A percentile compares a stretch with the other conserved stretches of the same genome.
Conservation (phyloP, 192 early-diverging fungal species). For the Rhizoclosmatium globosum region DNA sequence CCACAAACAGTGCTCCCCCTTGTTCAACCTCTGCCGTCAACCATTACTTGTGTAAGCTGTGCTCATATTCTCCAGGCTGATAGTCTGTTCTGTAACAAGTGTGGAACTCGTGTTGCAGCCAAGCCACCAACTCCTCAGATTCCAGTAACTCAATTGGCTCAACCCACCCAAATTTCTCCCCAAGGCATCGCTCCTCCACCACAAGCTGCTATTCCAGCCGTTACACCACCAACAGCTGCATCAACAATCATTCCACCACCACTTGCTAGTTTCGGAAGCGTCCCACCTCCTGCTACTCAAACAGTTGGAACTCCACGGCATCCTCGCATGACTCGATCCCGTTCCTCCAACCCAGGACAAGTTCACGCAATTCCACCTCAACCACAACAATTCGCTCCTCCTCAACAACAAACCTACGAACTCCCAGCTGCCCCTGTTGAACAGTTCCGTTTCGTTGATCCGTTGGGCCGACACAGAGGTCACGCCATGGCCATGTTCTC, state of each 20-base stretch:
- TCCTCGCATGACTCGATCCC: neutral
- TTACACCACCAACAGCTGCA: constrained; percentile 6
- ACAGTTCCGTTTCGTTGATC: constrained; percentile 44
- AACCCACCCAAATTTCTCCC: neutral
- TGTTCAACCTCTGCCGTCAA: neutral
- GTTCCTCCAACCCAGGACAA: neutral
- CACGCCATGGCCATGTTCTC: constrained; percentile 53
- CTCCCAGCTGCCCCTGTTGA: neutral
- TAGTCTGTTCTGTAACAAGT: constrained; percentile 54
- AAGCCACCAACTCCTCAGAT: neutral
- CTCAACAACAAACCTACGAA: neutral
- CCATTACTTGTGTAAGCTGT: constrained; percentile 47
- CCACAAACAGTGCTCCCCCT: neutral
- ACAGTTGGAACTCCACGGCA: neutral
- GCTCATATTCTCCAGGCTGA: constrained; percentile 35
- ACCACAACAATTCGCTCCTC: neutral
- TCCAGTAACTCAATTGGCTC: neutral
- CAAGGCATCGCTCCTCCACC: neutral
- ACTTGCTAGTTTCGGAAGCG: neutral
- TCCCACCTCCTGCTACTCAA: neutral
- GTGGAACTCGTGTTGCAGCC: constrained; percentile 37
- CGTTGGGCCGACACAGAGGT: constrained; percentile 49
- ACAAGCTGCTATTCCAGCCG: neutral
- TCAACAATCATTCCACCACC: neutral
- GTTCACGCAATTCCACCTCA: neutral